phyloP scores from a whole-genome alignment of 306 rosid species.

The Quercus gilva region DNA sequence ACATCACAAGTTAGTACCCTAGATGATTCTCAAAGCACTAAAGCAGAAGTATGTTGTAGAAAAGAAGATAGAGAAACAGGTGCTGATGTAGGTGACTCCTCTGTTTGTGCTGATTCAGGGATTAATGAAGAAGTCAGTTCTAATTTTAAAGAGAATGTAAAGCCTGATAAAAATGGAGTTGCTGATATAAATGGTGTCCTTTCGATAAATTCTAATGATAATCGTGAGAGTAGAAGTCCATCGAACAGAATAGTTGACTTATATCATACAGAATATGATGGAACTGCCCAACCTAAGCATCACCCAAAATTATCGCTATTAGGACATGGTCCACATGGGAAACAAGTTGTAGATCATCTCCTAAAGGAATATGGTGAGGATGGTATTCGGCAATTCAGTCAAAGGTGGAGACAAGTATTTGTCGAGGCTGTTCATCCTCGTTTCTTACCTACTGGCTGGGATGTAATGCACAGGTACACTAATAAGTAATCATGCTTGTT shows the following conservation, averaged over 20 bases:
- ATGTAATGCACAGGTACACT: slow-evolving; percentile 86
- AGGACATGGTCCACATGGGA: slow-evolving; percentile 98
- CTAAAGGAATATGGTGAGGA: slow-evolving; percentile 68
- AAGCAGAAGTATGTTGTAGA: slow-evolving; percentile 1
- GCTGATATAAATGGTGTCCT: slow-evolving; percentile 23
- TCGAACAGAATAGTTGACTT: slow-evolving; percentile 31
- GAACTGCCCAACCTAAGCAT: slow-evolving; percentile 35
- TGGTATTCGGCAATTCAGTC: slow-evolving; percentile 74
- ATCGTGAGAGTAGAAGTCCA: slow-evolving; percentile 16
- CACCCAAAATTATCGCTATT: slow-evolving; percentile 68
- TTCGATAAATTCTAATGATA: slow-evolving; percentile 27
- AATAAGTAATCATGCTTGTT: slow-evolving; percentile 3
- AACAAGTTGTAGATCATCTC: slow-evolving; percentile 80
- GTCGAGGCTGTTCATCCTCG: slow-evolving; percentile 80
- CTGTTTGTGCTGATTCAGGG: slow-evolving; percentile 32
- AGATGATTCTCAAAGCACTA: slow-evolving; percentile 28
- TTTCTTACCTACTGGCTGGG: slow-evolving; percentile 91
- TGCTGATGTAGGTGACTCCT: slow-evolving; percentile 26
- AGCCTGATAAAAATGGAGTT: slow-evolving; percentile 19
- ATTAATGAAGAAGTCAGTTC: slow-evolving; percentile 33
- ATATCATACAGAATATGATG: slow-evolving; percentile 22
- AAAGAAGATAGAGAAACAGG: slow-evolving; percentile 30
- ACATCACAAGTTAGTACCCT: slow-evolving; percentile 24
- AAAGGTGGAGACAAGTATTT: slow-evolving; percentile 92
- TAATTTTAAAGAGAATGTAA: slow-evolving; percentile 20